Evolutionary conservation across 2,329 filamentous ascomycete genomes (phyloP).

Genomic region (Didymella pomorum): DNA sequence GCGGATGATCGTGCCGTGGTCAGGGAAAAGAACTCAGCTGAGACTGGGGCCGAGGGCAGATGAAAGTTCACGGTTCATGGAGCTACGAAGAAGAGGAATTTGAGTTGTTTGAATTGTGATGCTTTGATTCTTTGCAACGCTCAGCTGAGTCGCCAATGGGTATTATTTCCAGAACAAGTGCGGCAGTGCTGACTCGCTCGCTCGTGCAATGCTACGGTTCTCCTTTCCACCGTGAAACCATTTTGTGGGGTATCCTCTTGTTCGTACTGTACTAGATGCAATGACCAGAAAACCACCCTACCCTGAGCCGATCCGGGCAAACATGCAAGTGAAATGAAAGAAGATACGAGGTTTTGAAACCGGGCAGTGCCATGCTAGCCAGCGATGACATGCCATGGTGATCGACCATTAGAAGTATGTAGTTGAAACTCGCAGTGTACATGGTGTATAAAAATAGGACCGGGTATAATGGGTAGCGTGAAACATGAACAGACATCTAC

Average conservation of each 20-base stretch:
- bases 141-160: conserved; percentile 9
- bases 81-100: conserved; percentile 2
- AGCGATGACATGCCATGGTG: conserved; percentile 12
- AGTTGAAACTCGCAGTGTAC: conserved; percentile 20
- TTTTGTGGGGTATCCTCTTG: conserved; percentile 23
- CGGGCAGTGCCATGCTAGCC: conserved; percentile 6
- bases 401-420: conserved; percentile 23
- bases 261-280: conserved; percentile 15
- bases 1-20: conserved; percentile 14
- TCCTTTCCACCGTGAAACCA: conserved; percentile 20
- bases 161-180: conserved; percentile 6
- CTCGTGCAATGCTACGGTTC: conserved; percentile 14
- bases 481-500: conserved; percentile 38
- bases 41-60: neutral
- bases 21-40: conserved; percentile 9
- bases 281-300: conserved; percentile 3
- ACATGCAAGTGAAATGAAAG: conserved; percentile 13
- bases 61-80: conserved; percentile 1
- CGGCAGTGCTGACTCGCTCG: conserved; percentile 14
- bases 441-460: conserved; percentile 28
- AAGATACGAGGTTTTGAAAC: conserved; percentile 6
- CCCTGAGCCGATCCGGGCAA: conserved; percentile 8
- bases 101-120: conserved; percentile 9
- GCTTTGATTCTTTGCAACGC: conserved; percentile 6
- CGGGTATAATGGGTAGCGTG: conserved; percentile 31